Evolutionary conservation across 257 asterid genomes (phyloP).

Genomic region (Fraxinus anomala): DNA sequence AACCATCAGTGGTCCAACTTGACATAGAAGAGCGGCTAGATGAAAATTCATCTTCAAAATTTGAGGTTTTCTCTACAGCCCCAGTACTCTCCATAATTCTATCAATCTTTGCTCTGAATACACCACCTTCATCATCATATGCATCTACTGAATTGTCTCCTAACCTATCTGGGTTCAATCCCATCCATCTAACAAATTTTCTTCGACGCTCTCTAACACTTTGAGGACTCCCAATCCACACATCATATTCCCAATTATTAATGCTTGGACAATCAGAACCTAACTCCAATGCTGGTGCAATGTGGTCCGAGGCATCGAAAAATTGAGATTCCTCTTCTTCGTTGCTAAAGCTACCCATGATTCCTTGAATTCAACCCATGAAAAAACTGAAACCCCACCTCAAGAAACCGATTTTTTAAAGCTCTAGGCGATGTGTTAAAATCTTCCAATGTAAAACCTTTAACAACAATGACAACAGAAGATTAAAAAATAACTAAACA

Average conservation of each 20-base stretch:
- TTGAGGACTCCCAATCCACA: slow-evolving; percentile 66
- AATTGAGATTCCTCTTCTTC: slow-evolving; percentile 54
- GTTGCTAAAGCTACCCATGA: slow-evolving; percentile 64
- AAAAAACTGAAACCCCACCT: slow-evolving; percentile 41
- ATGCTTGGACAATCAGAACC: slow-evolving; percentile 28
- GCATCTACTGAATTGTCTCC: slow-evolving; percentile 29
- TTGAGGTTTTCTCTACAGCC: slow-evolving; percentile 55
- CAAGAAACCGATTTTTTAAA: slow-evolving; percentile 44
- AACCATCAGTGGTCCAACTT: slow-evolving; percentile 45
- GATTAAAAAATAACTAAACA: slow-evolving; percentile 35
- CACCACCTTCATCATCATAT: slow-evolving; percentile 24
- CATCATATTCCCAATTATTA: slow-evolving; percentile 47
- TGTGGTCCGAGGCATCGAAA: slow-evolving; percentile 71
- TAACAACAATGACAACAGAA: slow-evolving; percentile 33
- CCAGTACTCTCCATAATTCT: slow-evolving; percentile 53
- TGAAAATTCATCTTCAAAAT: slow-evolving; percentile 48
- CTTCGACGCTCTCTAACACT: slow-evolving; percentile 74
- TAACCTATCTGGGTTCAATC: slow-evolving; percentile 33
- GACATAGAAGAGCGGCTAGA: slow-evolving; percentile 49
- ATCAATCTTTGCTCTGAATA: slow-evolving; percentile 26
- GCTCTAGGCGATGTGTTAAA: slow-evolving; percentile 59
- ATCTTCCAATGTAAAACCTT: slow-evolving; percentile 53
- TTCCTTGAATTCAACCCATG: slow-evolving; percentile 70
- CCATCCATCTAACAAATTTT: slow-evolving; percentile 63
- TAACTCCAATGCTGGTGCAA: slow-evolving; percentile 45